Evolutionary conservation across 257 asterid genomes (phyloP), one percentile per base, ranked within the genome.

Genomic region (Jacaranda copaia): DNA sequence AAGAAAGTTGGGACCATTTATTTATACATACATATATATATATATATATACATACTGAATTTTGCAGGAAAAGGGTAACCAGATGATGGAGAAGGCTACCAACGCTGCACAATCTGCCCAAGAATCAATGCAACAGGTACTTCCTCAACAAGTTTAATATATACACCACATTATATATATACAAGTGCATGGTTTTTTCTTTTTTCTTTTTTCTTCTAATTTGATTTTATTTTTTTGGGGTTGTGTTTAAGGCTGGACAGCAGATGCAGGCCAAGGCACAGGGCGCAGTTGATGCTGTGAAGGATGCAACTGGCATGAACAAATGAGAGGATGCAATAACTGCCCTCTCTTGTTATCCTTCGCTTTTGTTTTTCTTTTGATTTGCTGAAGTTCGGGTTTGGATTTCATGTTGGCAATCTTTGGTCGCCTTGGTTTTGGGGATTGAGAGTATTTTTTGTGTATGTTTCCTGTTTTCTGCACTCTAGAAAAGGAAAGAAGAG

Each of bases 91-190:
- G 35, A 84, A 84, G 75, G 94, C 90, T 40, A 10, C 82, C 71
- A 81, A 81, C 38, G 90, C 80, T 81, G 94, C 90, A 52, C 87
- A 89, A 61, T 84, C 89, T 35, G 88, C 88, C 13, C 87, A 82
- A 74, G 92, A 89, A 59, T 78, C 94, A 51, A 16, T 80, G 72
- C 90, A 85, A 39, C 76, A 82, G 74, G 92, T 88, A 77, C 45
- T 56, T 55, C 48, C 32, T 25, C 32, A 25, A 25, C 32, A 25
- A 25, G 32, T 25, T 25, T 2, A 25, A 25, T 25, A 25, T 25
- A 25, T 25, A 25, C 32, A 25, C 32, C 2, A 2, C 32, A 25
- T 25, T 25, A 25, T 25, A 25, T 25, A 25, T 25, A 25, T 25
- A 25, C 32, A 25, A 25, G 32, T 25, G 32, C 32, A 25, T 25